Evolutionary conservation across 1,284 basidiomycete genomes (phyloP), one percentile per base, ranked within the genome.

Genomic region (Veloboletus limbatus): DNA sequence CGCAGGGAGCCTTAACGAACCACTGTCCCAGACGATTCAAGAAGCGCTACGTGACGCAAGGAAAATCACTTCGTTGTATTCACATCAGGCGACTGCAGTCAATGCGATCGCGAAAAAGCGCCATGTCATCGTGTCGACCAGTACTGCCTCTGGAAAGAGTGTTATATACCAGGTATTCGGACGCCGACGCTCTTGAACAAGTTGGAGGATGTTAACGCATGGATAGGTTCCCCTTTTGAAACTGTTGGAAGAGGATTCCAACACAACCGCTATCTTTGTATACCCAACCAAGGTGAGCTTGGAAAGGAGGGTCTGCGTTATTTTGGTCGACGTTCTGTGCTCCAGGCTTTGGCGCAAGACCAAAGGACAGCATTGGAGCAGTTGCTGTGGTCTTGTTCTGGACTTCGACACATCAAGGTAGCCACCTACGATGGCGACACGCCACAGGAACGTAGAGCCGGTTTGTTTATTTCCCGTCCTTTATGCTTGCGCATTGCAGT

Each of bases 401-500:
- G 81, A 5, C 72, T 92, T 10, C 76, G 79, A 49, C 72, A 85
- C 43, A 67, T 87, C 32, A 74, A 74, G 59, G 79, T 92, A 8
- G 81, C 81, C 2, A 94, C 88, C 0, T 96, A 93, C 62, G 92
- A 96, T 55, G 92, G 92, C 0, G 92, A 96, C 60, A 95, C 93
- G 0, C 81, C 86, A 1, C 76, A 78, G 59, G 85, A 90, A 27
- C 54, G 63, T 26, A 76, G 88, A 48, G 60, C 69, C 51, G 73
- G 86, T 85, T 54, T 26, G 68, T 51, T 20, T 30, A 54, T 45
- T n/a, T 37, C 13, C 7, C 20, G 2, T 17, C 33, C 37, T 14
- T 8, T 41, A 25, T 20, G 18, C 22, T 28, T 38, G 11, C 27
- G 8, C 18, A 11, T 20, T 33, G 6, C 42, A 14, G 24, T 40